Percentiles rank a stretch among this genome's conserved stretches.
phyloP scores from a whole-genome alignment of 805 yeast genomes.

The Isabelozyma pseudorhagii region DNA sequence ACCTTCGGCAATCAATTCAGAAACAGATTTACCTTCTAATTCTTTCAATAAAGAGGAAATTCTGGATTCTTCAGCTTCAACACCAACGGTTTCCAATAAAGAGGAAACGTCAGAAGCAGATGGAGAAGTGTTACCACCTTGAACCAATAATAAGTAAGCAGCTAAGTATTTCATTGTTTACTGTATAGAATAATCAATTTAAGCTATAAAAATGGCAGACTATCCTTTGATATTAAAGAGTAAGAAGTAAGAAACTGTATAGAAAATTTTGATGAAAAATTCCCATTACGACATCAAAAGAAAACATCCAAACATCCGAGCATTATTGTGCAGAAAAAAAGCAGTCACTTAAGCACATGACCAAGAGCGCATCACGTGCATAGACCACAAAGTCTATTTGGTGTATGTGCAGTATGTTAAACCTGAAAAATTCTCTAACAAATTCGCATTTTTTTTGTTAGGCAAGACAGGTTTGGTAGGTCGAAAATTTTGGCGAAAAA shows the following conservation, averaged over 20 bases:
- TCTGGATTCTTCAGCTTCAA: conserved; percentile 90
- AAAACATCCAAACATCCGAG: background rate
- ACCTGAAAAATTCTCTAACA: background rate
- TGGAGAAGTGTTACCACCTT: conserved; percentile 95
- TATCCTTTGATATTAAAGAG: conserved; percentile 54
- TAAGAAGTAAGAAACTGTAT: conserved; percentile 16
- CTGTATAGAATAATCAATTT: conserved; percentile 67
- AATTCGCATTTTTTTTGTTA: background rate
- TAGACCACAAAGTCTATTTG: background rate
- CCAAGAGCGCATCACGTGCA: background rate
- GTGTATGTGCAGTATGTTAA: background rate
- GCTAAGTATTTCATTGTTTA: conserved; percentile 91
- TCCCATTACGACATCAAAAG: background rate
- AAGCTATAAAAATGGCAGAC: conserved; percentile 70
- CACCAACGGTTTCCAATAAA: conserved; percentile 91
- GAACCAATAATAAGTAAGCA: conserved; percentile 97
- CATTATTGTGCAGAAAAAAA: background rate
- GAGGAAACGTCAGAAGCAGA: conserved; percentile 86
- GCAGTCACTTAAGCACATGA: background rate
- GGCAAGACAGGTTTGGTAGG: background rate
- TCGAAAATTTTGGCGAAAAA: background rate
- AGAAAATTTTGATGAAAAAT: conserved; percentile 10
- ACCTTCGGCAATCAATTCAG: conserved; percentile 92
- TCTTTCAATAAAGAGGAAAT: conserved; percentile 75
- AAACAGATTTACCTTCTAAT: conserved; percentile 89